Base-by-base conservation (phyloP, 441 rosid species). In the Isatis lusitanica region DNA sequence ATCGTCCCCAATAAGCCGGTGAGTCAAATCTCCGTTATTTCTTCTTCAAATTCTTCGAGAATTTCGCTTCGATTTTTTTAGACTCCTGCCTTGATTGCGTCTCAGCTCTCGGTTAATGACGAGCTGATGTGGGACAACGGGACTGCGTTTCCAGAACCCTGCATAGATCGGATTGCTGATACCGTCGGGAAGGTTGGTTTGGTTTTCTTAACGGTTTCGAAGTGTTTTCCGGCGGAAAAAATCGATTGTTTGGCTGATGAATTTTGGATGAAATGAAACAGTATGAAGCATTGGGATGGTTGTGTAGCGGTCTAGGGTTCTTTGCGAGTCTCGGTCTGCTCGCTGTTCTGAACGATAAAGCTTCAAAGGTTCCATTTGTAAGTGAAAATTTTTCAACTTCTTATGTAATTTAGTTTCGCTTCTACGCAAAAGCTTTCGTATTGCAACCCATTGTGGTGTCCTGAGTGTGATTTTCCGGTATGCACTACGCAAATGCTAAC, bases 271-370 rank as follows among this genome's bases (percentile, higher is more conserved):
- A 69, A 21, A 2, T 56, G 57, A 40, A 56, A 50, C 74, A 94
- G 97, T 94, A 94, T 28, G 97, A 94, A 82, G 98, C 98, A 7
- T 80, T 94, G 83, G 98, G 88, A 66, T 94, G 98, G 98, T n/a
- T 92, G 73, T 88, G 93, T 78, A 96, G 98, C 13, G 98, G 98
- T 35, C 82, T 94, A 81, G 78, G 97, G 26, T 92, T 80, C 83
- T 94, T 94, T 53, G 96, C 87, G 0, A 24, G 85, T 21, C 78
- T 94, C 12, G 97, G 97, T 60, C 55, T 83, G 16, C 64, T 87
- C 62, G 94, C 94, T 66, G 90, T 81, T 78, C 85, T 89, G 85
- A 90, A 90, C 62, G 98, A 94, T 70, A 94, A 92, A 86, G 98
- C 98, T 10, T 92, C 98, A 3, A 87, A 66, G 52, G 81, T 84